Percentiles rank a stretch among this genome's conserved stretches.
Evolutionary conservation across 2,329 filamentous ascomycete genomes (phyloP).

Genomic region (Colletotrichum shisoi): DNA sequence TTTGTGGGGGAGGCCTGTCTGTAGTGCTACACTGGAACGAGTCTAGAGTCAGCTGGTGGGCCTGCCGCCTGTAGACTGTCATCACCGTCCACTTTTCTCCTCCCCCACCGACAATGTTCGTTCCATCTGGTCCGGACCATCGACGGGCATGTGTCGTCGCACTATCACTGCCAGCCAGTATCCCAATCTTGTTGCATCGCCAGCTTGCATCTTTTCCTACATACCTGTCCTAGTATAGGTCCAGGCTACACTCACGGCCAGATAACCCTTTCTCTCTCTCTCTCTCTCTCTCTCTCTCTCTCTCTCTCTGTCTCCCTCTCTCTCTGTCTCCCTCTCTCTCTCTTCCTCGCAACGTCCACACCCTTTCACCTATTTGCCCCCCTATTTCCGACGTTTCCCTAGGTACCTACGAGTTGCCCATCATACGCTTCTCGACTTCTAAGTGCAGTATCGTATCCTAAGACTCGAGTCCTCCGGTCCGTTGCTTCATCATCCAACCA

Average conservation of each 20-base stretch:
- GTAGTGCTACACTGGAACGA: too few species aligned
- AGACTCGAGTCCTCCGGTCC: constrained; percentile 20
- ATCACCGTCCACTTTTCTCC: constrained; percentile 22
- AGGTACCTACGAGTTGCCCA: too few species aligned
- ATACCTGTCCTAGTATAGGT: background rate
- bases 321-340: background rate
- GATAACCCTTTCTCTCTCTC: background rate
- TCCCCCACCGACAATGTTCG: background rate
- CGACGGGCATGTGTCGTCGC: background rate
- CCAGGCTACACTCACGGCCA: background rate
- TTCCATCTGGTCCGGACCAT: constrained; percentile 1
- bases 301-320: too few species aligned
- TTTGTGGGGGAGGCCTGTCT: constrained; percentile 4
- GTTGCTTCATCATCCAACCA: constrained; percentile 31
- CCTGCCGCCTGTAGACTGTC: constrained; percentile 27
- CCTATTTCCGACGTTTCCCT: background rate
- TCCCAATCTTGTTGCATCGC: constrained; percentile 1
- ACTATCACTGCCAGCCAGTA: constrained; percentile 1
- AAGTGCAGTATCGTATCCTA: background rate
- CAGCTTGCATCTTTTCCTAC: constrained; percentile 2
- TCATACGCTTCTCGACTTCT: background rate
- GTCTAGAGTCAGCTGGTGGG: constrained; percentile 6
- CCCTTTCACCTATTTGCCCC: background rate
- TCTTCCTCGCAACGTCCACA: background rate
- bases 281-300: background rate